phyloP scores from a whole-genome alignment of 768 basidiomycete genomes.

The Lanmaoa pseudosensibilis region DNA sequence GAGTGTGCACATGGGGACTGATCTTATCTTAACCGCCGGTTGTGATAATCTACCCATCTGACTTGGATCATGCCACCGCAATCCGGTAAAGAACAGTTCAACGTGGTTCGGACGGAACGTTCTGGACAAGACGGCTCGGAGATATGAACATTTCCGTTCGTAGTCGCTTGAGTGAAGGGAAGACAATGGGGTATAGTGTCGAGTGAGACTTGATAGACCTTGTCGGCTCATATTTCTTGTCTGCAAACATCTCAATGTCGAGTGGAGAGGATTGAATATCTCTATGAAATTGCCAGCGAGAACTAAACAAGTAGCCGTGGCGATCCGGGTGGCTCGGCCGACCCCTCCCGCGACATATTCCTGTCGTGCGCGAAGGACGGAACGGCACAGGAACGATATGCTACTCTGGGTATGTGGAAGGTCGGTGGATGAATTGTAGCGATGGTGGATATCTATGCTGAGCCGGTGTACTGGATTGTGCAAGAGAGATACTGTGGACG shows the following conservation, averaged over 20 bases:
- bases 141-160: background rate
- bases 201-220: background rate
- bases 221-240: background rate
- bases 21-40: constrained; percentile 23
- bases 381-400: constrained; percentile 11
- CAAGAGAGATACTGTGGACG: background rate
- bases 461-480: background rate
- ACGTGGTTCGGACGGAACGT: background rate
- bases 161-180: background rate
- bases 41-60: constrained; percentile 8
- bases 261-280: background rate
- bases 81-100: background rate
- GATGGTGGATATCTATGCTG: background rate
- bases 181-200: background rate
- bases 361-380: constrained; percentile 5
- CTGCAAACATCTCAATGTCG: background rate
- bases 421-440: constrained; percentile 19
- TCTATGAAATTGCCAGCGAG: background rate
- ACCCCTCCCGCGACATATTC: background rate
- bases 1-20: too few relatives aligned
- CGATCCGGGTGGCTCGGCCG: constrained; percentile 1
- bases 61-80: background rate
- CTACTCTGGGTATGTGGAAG: background rate
- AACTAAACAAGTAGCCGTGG: constrained; percentile 7
- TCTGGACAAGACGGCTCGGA: background rate